Conservation (phyloP, 140 eudicot genomes). For the Senecio squalidus region DNA sequence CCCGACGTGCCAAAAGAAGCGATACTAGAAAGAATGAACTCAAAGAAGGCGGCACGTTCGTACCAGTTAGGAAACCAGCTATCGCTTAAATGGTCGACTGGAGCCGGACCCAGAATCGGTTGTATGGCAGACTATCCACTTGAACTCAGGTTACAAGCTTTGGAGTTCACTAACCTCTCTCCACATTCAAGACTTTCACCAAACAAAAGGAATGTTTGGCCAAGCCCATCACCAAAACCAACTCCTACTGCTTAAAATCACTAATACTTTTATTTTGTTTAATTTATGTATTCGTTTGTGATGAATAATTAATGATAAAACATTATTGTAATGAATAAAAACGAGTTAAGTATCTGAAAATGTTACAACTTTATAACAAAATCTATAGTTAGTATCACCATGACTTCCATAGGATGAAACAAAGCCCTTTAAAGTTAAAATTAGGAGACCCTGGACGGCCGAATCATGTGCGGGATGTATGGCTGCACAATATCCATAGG, state of each 20-base stretch:
- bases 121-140: slow-evolving; percentile 90
- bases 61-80: slow-evolving; percentile 81
- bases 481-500: too few relatives aligned
- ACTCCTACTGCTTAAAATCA: slow-evolving; percentile 12
- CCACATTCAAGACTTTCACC: slow-evolving; percentile 36
- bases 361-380: too few relatives aligned
- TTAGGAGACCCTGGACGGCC: too few relatives aligned
- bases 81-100: slow-evolving; percentile 74
- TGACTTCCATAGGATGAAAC: too few relatives aligned
- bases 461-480: too few relatives aligned
- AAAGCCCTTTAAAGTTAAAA: too few relatives aligned
- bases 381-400: too few relatives aligned
- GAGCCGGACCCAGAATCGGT: slow-evolving; percentile 93
- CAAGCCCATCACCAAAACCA: slow-evolving; percentile 26
- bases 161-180: slow-evolving; percentile 79
- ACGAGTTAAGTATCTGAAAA: too few relatives aligned
- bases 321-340: too few relatives aligned
- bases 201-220: slow-evolving; percentile 29
- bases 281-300: too few relatives aligned
- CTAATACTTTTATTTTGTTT: too few relatives aligned
- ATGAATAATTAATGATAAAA: too few relatives aligned
- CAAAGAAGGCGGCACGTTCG: slow-evolving; percentile 57
- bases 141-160: slow-evolving; percentile 80
- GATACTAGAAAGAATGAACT: slow-evolving; percentile 72
- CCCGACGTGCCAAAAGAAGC: slow-evolving; percentile 58